These are phyloP conservation scores for Actinidia arguta DNA, from an alignment of 179 eudicot species.

Conservation along the genomic window DNA sequence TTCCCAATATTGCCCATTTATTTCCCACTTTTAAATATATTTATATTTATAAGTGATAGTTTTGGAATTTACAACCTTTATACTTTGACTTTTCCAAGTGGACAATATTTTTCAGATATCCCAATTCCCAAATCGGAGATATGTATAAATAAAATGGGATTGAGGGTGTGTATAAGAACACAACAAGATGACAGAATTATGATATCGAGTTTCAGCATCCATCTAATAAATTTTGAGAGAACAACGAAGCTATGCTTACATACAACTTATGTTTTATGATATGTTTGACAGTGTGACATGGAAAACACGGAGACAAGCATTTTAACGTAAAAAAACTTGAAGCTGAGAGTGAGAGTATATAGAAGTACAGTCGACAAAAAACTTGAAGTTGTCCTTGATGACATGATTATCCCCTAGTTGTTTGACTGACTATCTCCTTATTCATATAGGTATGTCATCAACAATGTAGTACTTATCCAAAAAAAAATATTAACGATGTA, in stretches of 20 bases:
- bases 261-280: not conserved
- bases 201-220: not conserved
- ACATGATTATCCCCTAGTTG: not conserved
- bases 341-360: not conserved
- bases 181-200: not conserved
- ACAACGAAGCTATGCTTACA: not conserved
- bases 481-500: not conserved
- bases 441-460: not conserved
- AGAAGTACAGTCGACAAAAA: not conserved
- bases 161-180: not conserved
- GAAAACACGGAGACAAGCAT: not conserved
- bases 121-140: too few relatives aligned
- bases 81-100: too few relatives aligned
- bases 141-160: too few relatives aligned
- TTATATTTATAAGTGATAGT: too few relatives aligned
- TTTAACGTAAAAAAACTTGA: not conserved
- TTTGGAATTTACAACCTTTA: too few relatives aligned
- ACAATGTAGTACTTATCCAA: too few relatives aligned
- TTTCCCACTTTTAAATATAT: too few relatives aligned
- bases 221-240: conserved; percentile 6
- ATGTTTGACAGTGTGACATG: not conserved
- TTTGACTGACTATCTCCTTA: not conserved
- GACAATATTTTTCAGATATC: too few relatives aligned
- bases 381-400: not conserved
- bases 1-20: too few relatives aligned